phyloP scores from a whole-genome alignment of 2,329 filamentous ascomycete species.

The Neonectria hederae region DNA sequence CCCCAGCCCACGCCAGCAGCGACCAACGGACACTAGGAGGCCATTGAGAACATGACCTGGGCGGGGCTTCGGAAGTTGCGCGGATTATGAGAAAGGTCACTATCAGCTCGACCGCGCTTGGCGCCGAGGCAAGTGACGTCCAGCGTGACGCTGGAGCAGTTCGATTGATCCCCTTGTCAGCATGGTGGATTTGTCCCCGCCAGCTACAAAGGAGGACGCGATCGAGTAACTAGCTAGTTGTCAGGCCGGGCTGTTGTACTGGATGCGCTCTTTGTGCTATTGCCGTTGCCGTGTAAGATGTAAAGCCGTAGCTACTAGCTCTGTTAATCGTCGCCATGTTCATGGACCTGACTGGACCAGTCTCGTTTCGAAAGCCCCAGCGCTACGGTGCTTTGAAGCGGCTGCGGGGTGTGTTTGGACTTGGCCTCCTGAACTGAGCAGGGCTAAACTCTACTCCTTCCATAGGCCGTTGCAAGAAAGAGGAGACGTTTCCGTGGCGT shows the following conservation, averaged over 20 bases:
- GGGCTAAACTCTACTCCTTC: not conserved
- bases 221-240: slow-evolving; percentile 28
- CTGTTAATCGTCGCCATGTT: slow-evolving; percentile 37
- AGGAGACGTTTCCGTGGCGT: too few species aligned
- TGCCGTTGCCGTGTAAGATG: slow-evolving; percentile 39
- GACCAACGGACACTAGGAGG: slow-evolving; percentile 57
- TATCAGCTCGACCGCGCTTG: not conserved
- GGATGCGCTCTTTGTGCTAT: slow-evolving; percentile 32
- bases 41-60: slow-evolving; percentile 31
- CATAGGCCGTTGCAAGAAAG: not conserved
- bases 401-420: not conserved
- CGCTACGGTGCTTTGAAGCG: not conserved
- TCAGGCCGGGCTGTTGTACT: slow-evolving; percentile 23
- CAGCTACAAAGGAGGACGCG: slow-evolving; percentile 8
- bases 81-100: slow-evolving; percentile 3
- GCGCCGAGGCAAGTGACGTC: slow-evolving; percentile 7
- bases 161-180: slow-evolving; percentile 20
- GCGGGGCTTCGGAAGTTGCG: slow-evolving; percentile 20
- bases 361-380: not conserved
- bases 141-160: slow-evolving; percentile 10
- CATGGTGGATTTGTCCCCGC: slow-evolving; percentile 17
- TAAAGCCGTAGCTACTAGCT: slow-evolving; percentile 38
- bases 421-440: not conserved
- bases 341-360: slow-evolving; percentile 3
- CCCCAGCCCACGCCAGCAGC: slow-evolving; percentile 50